Conservation (phyloP, 208 protist genomes). For the Crithidia acanthocephali region DNA sequence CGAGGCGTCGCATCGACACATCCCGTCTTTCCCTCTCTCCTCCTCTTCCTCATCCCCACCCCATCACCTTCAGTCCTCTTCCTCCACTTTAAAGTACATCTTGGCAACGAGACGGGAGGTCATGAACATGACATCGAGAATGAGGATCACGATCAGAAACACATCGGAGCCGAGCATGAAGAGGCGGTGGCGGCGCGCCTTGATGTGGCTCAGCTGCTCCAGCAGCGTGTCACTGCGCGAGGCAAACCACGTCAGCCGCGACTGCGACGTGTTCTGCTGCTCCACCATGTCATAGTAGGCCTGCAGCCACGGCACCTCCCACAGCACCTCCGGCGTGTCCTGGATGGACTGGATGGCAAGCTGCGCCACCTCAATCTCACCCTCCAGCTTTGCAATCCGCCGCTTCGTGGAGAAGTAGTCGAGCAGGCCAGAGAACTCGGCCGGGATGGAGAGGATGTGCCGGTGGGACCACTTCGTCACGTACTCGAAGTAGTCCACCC, state of each 20-base stretch:
- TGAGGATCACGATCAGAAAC: conserved; percentile 71
- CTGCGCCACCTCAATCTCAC: conserved; percentile 61
- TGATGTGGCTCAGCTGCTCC: conserved; percentile 65
- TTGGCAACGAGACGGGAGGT: conserved; percentile 50
- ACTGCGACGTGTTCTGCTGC: conserved; percentile 55
- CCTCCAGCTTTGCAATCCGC: conserved; percentile 53
- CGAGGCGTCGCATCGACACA: no score
- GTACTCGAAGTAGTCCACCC: conserved; percentile 73
- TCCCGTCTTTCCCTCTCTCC: no score
- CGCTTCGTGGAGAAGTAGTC: conserved; percentile 72
- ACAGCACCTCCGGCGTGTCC: conserved; percentile 72
- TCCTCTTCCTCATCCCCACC: no score
- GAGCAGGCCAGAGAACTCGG: conserved; percentile 55
- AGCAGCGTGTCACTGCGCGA: conserved; percentile 69
- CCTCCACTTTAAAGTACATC: conserved; percentile 55
- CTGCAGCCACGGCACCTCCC: conserved; percentile 76
- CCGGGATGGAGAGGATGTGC: conserved; percentile 51
- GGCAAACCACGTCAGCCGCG: conserved; percentile 62
- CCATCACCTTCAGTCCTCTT: not conserved
- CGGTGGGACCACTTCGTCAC: conserved; percentile 67
- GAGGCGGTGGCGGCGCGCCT: conserved; percentile 58
- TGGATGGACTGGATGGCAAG: conserved; percentile 55
- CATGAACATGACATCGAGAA: conserved; percentile 69
- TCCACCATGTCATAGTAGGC: conserved; percentile 64
- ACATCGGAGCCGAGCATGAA: conserved; percentile 83